A percentile compares a stretch with the other conserved stretches of the same genome.
Evolutionary conservation across 192 early-diverging fungal species (phyloP).

Genomic region (Glomus cerebriforme): DNA sequence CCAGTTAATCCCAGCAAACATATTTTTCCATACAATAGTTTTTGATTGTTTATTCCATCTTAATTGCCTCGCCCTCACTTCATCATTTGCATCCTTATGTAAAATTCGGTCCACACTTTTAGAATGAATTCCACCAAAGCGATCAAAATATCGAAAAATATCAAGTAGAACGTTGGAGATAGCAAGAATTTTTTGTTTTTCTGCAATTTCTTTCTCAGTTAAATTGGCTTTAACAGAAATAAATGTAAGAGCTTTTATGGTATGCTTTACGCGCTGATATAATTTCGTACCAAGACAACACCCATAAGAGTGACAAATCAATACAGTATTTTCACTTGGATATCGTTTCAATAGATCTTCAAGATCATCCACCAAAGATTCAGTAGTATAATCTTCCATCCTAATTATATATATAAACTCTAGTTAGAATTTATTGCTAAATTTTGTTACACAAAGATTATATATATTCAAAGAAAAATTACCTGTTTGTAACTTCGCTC

Average conservation of each 20-base stretch:
- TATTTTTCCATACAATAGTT: slow-evolving; percentile 50
- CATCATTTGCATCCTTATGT: slow-evolving; percentile 37
- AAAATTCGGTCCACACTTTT: slow-evolving; percentile 50
- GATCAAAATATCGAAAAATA: slow-evolving; percentile 44
- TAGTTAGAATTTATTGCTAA: background rate
- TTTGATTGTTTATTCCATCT: slow-evolving; percentile 54
- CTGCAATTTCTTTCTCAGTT: slow-evolving; percentile 39
- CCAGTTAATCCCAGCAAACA: slow-evolving; percentile 42
- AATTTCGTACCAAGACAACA: slow-evolving; percentile 53
- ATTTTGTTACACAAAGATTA: background rate
- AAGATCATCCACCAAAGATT: slow-evolving; percentile 49
- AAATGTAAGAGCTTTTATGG: slow-evolving; percentile 52
- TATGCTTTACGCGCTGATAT: slow-evolving; percentile 33
- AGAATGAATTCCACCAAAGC: slow-evolving; percentile 51
- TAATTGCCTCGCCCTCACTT: slow-evolving; percentile 45
- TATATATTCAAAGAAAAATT: slow-evolving; percentile 5
- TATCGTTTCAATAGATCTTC: slow-evolving; percentile 46
- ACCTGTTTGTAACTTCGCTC: slow-evolving; percentile 55
- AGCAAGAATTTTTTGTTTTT: slow-evolving; percentile 36
- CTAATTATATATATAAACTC: slow-evolving; percentile 29
- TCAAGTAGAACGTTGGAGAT: slow-evolving; percentile 54
- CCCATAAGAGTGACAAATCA: slow-evolving; percentile 61
- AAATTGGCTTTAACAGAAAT: slow-evolving; percentile 53
- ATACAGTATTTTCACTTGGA: slow-evolving; percentile 47
- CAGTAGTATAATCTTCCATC: slow-evolving; percentile 49